These are phyloP conservation scores for Rhizoclosmatium sp. DNA, from an alignment of 192 early-diverging fungal genomes.

Conservation along the genomic window DNA sequence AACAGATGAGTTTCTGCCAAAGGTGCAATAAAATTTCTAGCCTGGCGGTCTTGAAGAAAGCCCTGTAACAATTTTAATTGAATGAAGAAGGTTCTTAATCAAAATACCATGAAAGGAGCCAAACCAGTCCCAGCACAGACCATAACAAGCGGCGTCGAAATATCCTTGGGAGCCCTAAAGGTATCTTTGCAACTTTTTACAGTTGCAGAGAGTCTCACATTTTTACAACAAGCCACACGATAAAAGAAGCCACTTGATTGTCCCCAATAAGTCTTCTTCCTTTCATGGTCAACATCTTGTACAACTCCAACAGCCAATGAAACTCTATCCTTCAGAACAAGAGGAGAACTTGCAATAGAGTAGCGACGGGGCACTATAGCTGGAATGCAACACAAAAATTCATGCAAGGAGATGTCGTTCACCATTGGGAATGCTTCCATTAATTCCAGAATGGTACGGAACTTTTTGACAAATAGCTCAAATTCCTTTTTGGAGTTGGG, in stretches of 20 bases:
- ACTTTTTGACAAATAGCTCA: conserved; percentile 46
- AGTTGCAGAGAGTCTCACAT: conserved; percentile 1
- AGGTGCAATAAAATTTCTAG: conserved; percentile 14
- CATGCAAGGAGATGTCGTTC: conserved; percentile 44
- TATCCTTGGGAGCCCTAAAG: conserved; percentile 70
- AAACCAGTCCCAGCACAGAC: conserved; percentile 90
- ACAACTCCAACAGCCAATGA: conserved; percentile 40
- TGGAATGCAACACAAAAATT: conserved; percentile 49
- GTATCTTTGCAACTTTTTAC: conserved; percentile 29
- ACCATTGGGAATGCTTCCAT: conserved; percentile 49
- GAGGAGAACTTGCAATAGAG: conserved; percentile 44
- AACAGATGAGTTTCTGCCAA: conserved; percentile 67
- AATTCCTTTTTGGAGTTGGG: conserved; percentile 49
- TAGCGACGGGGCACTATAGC: conserved; percentile 46
- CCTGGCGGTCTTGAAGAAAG: conserved; percentile 81
- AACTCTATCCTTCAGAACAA: background rate
- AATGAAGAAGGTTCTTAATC: background rate
- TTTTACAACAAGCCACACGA: conserved; percentile 1
- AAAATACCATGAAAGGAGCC: conserved; percentile 76
- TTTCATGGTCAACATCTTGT: conserved; percentile 6
- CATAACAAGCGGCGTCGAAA: conserved; percentile 73
- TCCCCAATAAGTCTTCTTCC: conserved; percentile 25
- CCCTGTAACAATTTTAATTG: conserved; percentile 37
- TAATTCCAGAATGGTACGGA: conserved; percentile 60
- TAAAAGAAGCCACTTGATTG: conserved; percentile 36